Base-by-base conservation (phyloP, 345 rosid genomes). In the rapeseed (Brassica napus) region DNA sequence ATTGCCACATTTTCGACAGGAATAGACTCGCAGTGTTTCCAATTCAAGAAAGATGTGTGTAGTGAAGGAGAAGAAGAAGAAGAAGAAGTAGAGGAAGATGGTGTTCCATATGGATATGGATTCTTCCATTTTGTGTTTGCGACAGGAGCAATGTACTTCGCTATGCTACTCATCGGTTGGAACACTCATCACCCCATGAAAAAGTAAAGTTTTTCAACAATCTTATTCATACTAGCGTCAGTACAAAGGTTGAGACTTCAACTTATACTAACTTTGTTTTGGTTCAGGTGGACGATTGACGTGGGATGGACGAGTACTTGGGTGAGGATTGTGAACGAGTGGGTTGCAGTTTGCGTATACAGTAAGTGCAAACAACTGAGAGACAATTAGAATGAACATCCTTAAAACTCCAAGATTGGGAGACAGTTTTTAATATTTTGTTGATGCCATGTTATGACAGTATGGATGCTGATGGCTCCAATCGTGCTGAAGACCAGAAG, bases 261-360 rank as follows among this genome's bases (percentile, higher is more conserved):
- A 66, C 42, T 44, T 28, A 72, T 58, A 8, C 0, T 61, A 1
- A 59, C 67, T 26, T 55, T 73, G 4, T 4, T 44, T 67, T 1
- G 0, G n/a, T 64, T 80, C 83, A 94, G 98, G 86, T 94, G 98
- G 98, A 94, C 97, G 31, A 91, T 92, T 69, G 98, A 94, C 34
- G 98, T 94, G 63, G 98, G 98, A 57, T 94, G 98, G 98, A 94
- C 98, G 14, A 94, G 98, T 83, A 86, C 98, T 59, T 94, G 98
- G 97, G 98, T 92, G 44, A 89, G 94, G 80, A 76, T 94, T 35
- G 89, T 92, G 74, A 92, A 91, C 59, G 98, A 94, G 84, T 92
- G 97, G 97, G 87, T 94, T 8, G 98, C 97, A 15, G 97, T 87
- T 80, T 92, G 97, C 39, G 90, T 94, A n/a, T 94, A 91, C 79